Evolutionary conservation across 495 filamentous ascomycete species (phyloP).

Genomic region (Poronia punctata): DNA sequence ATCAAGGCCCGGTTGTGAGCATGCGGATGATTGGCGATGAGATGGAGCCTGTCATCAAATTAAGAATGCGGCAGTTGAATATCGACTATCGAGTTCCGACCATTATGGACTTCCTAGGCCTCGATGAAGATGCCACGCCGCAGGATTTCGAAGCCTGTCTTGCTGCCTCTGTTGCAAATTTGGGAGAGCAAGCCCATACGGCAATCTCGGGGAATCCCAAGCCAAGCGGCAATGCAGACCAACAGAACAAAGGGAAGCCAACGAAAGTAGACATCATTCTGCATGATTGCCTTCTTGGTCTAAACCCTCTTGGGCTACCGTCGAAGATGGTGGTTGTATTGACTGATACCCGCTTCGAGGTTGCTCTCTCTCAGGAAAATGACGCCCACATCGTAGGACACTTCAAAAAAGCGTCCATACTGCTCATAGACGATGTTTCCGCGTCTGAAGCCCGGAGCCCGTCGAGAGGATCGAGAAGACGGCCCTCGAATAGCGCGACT

Average conservation of each 20-base stretch:
- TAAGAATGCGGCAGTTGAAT: conserved; percentile 75
- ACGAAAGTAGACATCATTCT: conserved; percentile 67
- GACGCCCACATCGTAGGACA: conserved; percentile 55
- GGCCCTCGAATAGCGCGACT: conserved; percentile 42
- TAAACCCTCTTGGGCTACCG: conserved; percentile 72
- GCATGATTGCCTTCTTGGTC: conserved; percentile 70
- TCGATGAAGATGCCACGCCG: conserved; percentile 58
- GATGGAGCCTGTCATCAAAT: conserved; percentile 80
- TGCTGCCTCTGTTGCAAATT: conserved; percentile 69
- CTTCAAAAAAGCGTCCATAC: conserved; percentile 69
- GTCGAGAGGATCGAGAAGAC: conserved; percentile 31
- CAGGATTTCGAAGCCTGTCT: conserved; percentile 71
- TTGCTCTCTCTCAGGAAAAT: conserved; percentile 52
- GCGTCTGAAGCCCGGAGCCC: conserved; percentile 45
- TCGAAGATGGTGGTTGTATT: conserved; percentile 73
- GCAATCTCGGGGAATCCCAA: conserved; percentile 31
- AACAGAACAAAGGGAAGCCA: conserved; percentile 29
- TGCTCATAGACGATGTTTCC: conserved; percentile 72
- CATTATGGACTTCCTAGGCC: conserved; percentile 67
- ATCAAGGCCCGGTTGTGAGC: conserved; percentile 34
- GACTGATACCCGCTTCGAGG: conserved; percentile 63
- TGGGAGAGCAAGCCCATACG: conserved; percentile 54
- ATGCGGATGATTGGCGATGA: conserved; percentile 86
- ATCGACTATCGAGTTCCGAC: conserved; percentile 80
- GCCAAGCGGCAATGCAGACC: conserved; percentile 1